phyloP scores from a whole-genome alignment of 202 grass and related monocot genomes.

The Musa balbisiana region DNA sequence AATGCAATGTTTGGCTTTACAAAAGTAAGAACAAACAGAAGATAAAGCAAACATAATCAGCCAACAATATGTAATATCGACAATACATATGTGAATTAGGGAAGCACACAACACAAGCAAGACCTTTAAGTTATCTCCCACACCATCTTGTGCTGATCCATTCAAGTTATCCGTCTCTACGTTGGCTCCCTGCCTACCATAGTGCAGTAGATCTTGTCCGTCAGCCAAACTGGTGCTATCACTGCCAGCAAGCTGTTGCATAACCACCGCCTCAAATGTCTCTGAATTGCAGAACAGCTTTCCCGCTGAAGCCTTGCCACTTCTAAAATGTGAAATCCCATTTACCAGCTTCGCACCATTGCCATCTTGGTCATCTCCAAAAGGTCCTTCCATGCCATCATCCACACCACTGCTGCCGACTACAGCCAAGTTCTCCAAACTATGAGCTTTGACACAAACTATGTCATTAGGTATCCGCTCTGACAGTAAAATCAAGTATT shows the following conservation, averaged over 20 bases:
- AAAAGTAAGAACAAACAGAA: conserved; percentile 21
- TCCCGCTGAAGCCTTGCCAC: conserved; percentile 15
- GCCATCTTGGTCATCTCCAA: conserved; percentile 16
- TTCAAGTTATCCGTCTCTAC: conserved; percentile 28
- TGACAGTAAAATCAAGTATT: neutral
- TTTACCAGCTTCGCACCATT: conserved; percentile 18
- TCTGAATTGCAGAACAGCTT: conserved; percentile 33
- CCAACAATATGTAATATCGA: neutral
- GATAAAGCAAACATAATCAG: conserved; percentile 19
- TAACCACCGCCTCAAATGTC: conserved; percentile 33
- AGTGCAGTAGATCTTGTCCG: conserved; percentile 25
- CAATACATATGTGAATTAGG: neutral
- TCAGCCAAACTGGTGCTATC: conserved; percentile 33
- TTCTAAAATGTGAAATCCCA: conserved; percentile 27
- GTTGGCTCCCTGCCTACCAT: conserved; percentile 24
- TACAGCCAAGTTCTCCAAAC: neutral
- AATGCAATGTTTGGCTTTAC: conserved; percentile 38
- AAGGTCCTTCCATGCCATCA: neutral
- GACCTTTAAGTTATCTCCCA: conserved; percentile 60
- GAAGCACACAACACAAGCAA: conserved; percentile 31
- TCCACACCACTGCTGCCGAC: neutral
- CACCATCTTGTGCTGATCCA: conserved; percentile 30
- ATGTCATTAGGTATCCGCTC: neutral
- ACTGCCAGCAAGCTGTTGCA: conserved; percentile 34
- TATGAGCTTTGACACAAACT: neutral